These are phyloP conservation scores for Lindgomyces ingoldianus DNA, from an alignment of 495 filamentous ascomycete genomes.

Conservation along the genomic window DNA sequence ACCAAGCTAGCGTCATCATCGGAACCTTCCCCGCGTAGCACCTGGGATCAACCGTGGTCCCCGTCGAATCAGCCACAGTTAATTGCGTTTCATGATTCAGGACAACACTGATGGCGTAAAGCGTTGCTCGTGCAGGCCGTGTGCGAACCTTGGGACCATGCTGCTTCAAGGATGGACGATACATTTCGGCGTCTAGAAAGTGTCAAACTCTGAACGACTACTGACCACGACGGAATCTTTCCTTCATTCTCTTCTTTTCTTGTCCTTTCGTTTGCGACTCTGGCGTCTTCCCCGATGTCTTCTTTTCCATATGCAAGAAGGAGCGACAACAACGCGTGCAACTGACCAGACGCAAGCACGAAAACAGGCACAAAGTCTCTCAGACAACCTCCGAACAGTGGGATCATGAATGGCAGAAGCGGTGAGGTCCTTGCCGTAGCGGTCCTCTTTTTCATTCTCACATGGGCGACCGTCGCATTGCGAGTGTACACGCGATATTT, in stretches of 20 bases:
- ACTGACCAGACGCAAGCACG: too few relatives aligned
- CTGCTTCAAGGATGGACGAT: background rate
- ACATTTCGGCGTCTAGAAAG: background rate
- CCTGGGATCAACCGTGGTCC: background rate
- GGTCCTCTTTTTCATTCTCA: constrained; percentile 24
- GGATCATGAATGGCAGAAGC: constrained; percentile 22
- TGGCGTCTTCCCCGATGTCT: too few relatives aligned
- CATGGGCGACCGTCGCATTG: constrained; percentile 23
- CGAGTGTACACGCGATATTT: constrained; percentile 25
- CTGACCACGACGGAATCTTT: too few relatives aligned
- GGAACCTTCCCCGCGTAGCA: background rate
- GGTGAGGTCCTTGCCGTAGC: constrained; percentile 24
- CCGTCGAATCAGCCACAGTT: background rate
- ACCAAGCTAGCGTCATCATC: background rate
- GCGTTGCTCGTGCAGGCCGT: background rate
- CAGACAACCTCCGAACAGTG: background rate
- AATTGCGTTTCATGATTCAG: background rate
- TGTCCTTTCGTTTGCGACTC: too few relatives aligned
- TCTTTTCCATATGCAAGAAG: too few relatives aligned
- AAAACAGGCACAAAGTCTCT: background rate
- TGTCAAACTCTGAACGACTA: background rate
- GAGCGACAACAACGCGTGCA: too few relatives aligned
- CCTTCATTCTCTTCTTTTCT: too few relatives aligned
- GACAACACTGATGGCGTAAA: background rate
- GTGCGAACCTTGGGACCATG: too few relatives aligned